A percentile compares a stretch with the other conserved stretches of the same genome.
Evolutionary conservation across 495 filamentous ascomycete species (phyloP).

Genomic region (Aspergillus avenaceus): DNA sequence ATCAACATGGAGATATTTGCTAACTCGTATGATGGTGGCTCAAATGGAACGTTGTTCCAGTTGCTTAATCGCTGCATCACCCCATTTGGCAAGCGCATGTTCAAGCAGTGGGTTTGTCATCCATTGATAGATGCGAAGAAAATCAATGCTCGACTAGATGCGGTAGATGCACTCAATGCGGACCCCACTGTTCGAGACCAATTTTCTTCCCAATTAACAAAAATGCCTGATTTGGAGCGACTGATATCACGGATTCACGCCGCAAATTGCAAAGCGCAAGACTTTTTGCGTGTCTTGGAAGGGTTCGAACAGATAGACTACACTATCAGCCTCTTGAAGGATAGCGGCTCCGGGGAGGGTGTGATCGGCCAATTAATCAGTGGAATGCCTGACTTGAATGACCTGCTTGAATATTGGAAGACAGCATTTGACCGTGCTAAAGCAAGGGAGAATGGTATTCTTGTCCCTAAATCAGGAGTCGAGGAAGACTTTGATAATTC

Average conservation of each 20-base stretch:
- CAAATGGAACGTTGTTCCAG: slow-evolving; percentile 81
- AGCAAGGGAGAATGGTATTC: slow-evolving; percentile 68
- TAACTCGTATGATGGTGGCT: slow-evolving; percentile 84
- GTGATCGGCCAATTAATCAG: slow-evolving; percentile 79
- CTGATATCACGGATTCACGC: slow-evolving; percentile 95
- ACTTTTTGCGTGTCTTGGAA: slow-evolving; percentile 91
- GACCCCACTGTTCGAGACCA: slow-evolving; percentile 72
- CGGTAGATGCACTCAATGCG: slow-evolving; percentile 87
- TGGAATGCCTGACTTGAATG: slow-evolving; percentile 77
- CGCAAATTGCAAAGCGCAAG: slow-evolving; percentile 76
- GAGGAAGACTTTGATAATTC: slow-evolving; percentile 91
- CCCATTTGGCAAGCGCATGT: slow-evolving; percentile 94
- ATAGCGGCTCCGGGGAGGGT: slow-evolving; percentile 66
- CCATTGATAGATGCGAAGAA: slow-evolving; percentile 78
- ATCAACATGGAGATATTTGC: slow-evolving; percentile 97
- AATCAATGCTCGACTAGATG: slow-evolving; percentile 94
- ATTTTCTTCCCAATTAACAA: slow-evolving; percentile 78
- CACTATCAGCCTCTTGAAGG: slow-evolving; percentile 72
- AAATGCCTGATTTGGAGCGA: slow-evolving; percentile 91
- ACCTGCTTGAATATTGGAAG: slow-evolving; percentile 79
- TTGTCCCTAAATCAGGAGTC: slow-evolving; percentile 84
- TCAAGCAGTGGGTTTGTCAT: slow-evolving; percentile 97
- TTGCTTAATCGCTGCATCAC: slow-evolving; percentile 93
- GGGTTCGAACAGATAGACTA: slow-evolving; percentile 97
- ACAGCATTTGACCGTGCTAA: slow-evolving; percentile 84